Evolutionary conservation across 2,329 filamentous ascomycete species (phyloP).

Genomic region (Xylaria sp.): DNA sequence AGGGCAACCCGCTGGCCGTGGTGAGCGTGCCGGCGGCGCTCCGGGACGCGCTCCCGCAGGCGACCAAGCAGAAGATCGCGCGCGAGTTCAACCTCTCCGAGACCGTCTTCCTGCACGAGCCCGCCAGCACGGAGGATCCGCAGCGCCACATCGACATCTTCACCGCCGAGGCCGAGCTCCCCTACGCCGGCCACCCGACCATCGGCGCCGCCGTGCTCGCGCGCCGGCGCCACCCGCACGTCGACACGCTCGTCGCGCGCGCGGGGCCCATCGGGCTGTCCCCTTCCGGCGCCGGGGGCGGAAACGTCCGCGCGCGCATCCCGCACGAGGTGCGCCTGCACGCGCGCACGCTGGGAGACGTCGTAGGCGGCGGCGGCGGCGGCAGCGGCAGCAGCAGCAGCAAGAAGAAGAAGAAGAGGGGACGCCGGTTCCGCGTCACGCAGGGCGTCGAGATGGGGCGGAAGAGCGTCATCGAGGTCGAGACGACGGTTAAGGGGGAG

Average conservation of each 20-base stretch:
- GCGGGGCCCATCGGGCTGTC: conserved; percentile 53
- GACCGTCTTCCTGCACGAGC: conserved; percentile 63
- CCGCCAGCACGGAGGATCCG: conserved; percentile 34
- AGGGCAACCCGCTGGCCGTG: conserved; percentile 64
- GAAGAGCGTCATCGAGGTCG: conserved; percentile 54
- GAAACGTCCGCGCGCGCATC: conserved; percentile 65
- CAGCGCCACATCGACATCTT: conserved; percentile 60
- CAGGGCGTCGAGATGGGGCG: conserved; percentile 72
- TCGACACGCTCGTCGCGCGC: conserved; percentile 55
- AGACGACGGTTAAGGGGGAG: conserved; percentile 37
- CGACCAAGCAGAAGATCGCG: conserved; percentile 61
- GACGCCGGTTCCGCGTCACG: conserved; percentile 52
- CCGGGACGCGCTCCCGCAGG: conserved; percentile 47
- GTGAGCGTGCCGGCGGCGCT: conserved; percentile 52
- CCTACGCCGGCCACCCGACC: conserved; percentile 66
- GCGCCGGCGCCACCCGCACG: conserved; percentile 37
- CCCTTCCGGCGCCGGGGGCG: conserved; percentile 8
- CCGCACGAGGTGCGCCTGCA: conserved; percentile 71
- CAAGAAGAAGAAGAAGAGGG: conserved; percentile 35
- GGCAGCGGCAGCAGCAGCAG: conserved; percentile 27
- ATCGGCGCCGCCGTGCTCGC: conserved; percentile 59
- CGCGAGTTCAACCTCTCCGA: conserved; percentile 67
- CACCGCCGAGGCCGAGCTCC: conserved; percentile 56
- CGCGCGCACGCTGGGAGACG: conserved; percentile 41
- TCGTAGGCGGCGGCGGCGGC: conserved; percentile 27